phyloP scores from a whole-genome alignment of 75 land plant species.

The Chamaecyparis obtusa region DNA sequence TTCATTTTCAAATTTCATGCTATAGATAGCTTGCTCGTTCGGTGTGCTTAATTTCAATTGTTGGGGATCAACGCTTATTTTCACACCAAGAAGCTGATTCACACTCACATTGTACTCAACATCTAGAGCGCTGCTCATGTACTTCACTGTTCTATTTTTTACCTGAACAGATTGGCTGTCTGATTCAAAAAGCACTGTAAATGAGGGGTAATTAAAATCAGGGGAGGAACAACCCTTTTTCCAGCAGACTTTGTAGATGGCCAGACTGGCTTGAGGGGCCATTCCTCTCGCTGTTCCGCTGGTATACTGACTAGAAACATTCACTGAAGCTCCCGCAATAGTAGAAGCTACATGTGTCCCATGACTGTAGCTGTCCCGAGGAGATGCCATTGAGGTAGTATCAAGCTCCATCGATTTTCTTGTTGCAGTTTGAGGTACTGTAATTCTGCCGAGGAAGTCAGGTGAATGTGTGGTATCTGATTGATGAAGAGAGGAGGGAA shows the following conservation, averaged over 20 bases:
- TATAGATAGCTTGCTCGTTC: too few relatives aligned
- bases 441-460: slow-evolving; percentile 20
- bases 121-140: too few relatives aligned
- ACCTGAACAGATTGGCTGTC: too few relatives aligned
- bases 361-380: slow-evolving; percentile 6
- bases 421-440: slow-evolving; percentile 32
- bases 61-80: too few relatives aligned
- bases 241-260: slow-evolving; percentile 19
- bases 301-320: background rate
- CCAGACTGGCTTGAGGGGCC: slow-evolving; percentile 9
- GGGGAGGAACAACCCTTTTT: background rate
- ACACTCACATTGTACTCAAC: too few relatives aligned
- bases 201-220: too few relatives aligned
- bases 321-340: background rate
- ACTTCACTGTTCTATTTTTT: too few relatives aligned
- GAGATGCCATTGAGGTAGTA: background rate
- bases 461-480: slow-evolving; percentile 56
- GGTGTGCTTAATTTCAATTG: too few relatives aligned
- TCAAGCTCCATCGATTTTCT: slow-evolving; percentile 36
- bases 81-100: too few relatives aligned
- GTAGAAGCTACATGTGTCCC: background rate
- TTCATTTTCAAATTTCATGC: too few relatives aligned
- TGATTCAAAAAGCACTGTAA: too few relatives aligned
- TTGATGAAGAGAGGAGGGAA: slow-evolving; percentile 18
- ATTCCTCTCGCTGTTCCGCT: background rate